Conservation (phyloP, 768 basidiomycete species). For the Xerocomellus intermedius region DNA sequence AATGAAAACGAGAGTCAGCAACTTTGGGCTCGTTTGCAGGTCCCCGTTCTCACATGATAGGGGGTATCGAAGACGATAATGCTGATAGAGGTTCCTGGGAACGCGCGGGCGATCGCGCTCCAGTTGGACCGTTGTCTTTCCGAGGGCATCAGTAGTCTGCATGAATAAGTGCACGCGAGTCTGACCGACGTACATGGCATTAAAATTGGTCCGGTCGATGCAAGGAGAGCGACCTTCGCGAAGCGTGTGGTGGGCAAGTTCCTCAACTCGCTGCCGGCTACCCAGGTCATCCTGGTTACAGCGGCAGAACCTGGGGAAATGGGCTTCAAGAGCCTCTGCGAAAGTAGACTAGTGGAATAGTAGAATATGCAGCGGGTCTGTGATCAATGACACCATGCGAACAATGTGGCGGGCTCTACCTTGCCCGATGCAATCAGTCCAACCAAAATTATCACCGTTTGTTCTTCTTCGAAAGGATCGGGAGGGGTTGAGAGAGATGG, state of each 20-base stretch:
- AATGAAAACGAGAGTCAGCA: constrained; percentile 16
- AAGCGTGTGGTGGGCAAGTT: constrained; percentile 51
- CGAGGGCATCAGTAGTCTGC: not conserved
- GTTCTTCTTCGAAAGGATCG: constrained; percentile 31
- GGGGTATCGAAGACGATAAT: constrained; percentile 78
- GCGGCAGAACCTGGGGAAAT: constrained; percentile 60
- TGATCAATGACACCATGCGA: constrained; percentile 7
- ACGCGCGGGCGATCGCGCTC: constrained; percentile 69
- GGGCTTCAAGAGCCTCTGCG: constrained; percentile 61
- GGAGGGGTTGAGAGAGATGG: not conserved
- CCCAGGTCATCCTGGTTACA: constrained; percentile 85
- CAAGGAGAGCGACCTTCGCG: constrained; percentile 66
- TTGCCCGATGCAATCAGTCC: constrained; percentile 77
- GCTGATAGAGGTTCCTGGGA: constrained; percentile 63
- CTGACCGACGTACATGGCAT: constrained; percentile 49
- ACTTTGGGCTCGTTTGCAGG: not conserved
- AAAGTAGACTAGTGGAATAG: constrained; percentile 50
- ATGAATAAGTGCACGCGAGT: not conserved
- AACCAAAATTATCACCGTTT: constrained; percentile 66
- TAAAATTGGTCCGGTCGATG: constrained; percentile 77
- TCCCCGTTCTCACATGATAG: constrained; percentile 56
- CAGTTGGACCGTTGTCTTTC: constrained; percentile 69
- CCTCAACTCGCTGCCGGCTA: constrained; percentile 61
- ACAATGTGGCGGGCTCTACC: constrained; percentile 35
- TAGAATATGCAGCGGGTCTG: not conserved